phyloP scores from a whole-genome alignment of 768 basidiomycete species.

The Sarcodon sp. region DNA sequence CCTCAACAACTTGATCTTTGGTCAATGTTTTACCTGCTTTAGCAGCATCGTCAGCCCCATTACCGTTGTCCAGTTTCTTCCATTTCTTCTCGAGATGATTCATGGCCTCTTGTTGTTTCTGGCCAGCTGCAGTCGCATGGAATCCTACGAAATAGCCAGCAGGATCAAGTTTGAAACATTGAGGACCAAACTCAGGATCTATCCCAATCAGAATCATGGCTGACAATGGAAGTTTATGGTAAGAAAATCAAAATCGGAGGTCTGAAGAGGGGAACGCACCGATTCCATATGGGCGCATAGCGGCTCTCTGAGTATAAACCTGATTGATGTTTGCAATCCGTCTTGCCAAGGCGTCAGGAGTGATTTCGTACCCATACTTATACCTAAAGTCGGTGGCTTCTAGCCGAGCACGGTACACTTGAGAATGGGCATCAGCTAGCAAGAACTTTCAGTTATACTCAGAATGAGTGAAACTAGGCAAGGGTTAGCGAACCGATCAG shows the following conservation, averaged over 20 bases:
- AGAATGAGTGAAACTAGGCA: not conserved
- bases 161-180: slow-evolving; percentile 95
- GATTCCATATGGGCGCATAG: slow-evolving; percentile 93
- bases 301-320: slow-evolving; percentile 95
- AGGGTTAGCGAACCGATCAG: slow-evolving; percentile 54
- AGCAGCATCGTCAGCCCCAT: slow-evolving; percentile 67
- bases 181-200: slow-evolving; percentile 88
- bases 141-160: slow-evolving; percentile 98
- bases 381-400: slow-evolving; percentile 92
- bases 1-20: slow-evolving; percentile 82
- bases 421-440: slow-evolving; percentile 83
- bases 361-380: slow-evolving; percentile 98
- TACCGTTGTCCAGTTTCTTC: slow-evolving; percentile 82
- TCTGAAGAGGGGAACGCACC: slow-evolving; percentile 34
- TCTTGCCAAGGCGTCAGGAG: slow-evolving; percentile 89
- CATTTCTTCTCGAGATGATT: slow-evolving; percentile 98
- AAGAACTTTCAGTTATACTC: not conserved
- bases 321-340: slow-evolving; percentile 97
- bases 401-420: slow-evolving; percentile 72
- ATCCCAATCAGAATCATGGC: slow-evolving; percentile 95
- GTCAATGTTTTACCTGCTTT: slow-evolving; percentile 63
- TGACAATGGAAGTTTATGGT: slow-evolving; percentile 16
- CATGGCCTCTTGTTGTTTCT: slow-evolving; percentile 98
- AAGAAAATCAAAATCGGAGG: not conserved
- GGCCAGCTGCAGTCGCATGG: slow-evolving; percentile 91